phyloP scores from a whole-genome alignment of 2,329 filamentous ascomycete species.

The Colletotrichum eremochloae region DNA sequence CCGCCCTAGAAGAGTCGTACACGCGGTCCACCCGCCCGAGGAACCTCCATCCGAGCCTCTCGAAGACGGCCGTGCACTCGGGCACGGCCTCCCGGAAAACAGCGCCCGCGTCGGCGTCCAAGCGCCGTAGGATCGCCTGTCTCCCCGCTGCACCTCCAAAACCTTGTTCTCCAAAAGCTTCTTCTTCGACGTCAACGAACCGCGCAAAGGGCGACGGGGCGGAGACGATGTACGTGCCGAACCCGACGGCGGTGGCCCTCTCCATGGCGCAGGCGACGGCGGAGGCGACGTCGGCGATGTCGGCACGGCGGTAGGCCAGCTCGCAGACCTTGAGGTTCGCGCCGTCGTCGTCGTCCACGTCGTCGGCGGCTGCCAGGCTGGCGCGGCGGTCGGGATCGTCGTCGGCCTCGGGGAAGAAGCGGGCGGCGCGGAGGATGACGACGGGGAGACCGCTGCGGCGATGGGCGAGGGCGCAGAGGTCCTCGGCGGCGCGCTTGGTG shows the following conservation, averaged over 20 bases:
- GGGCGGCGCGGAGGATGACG: slow-evolving; percentile 60
- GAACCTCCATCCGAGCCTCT: slow-evolving; percentile 52
- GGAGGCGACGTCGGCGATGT: slow-evolving; percentile 59
- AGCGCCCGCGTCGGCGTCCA: slow-evolving; percentile 51
- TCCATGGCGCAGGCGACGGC: slow-evolving; percentile 57
- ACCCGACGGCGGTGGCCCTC: slow-evolving; percentile 50
- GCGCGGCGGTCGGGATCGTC: slow-evolving; percentile 58
- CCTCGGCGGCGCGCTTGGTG: slow-evolving; percentile 63
- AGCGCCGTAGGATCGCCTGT: slow-evolving; percentile 44
- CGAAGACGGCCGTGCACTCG: slow-evolving; percentile 49
- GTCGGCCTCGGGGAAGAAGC: slow-evolving; percentile 64
- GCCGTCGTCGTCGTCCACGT: slow-evolving; percentile 45
- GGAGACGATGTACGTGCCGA: slow-evolving; percentile 59
- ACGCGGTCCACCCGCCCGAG: slow-evolving; percentile 58
- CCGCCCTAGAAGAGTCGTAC: slow-evolving; percentile 59
- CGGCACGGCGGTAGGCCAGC: slow-evolving; percentile 59
- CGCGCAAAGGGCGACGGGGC: slow-evolving; percentile 57
- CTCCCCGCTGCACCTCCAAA: neutral
- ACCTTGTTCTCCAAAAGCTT: neutral
- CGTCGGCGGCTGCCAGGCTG: slow-evolving; percentile 44
- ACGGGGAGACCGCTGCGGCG: slow-evolving; percentile 55
- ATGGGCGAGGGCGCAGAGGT: slow-evolving; percentile 59
- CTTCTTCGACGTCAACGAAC: slow-evolving; percentile 45
- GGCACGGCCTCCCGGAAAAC: slow-evolving; percentile 50
- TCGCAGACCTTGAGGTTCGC: slow-evolving; percentile 62